Evolutionary conservation across 495 filamentous ascomycete genomes (phyloP).

Genomic region (Astrocystis sublimbata): DNA sequence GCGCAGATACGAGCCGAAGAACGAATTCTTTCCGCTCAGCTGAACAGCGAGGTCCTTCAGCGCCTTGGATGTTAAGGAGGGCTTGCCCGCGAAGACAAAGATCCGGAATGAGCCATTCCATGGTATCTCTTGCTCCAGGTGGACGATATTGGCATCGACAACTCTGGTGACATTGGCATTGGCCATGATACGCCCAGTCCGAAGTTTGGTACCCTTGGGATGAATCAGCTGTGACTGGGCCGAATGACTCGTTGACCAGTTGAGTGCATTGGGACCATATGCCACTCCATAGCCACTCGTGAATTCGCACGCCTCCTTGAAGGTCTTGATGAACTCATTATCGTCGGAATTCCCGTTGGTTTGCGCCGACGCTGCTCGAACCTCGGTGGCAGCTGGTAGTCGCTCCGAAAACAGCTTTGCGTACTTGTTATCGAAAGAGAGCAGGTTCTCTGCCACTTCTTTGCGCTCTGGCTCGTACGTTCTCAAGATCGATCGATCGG

Average conservation of each 20-base stretch:
- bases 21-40: conserved; percentile 64
- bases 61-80: conserved; percentile 54
- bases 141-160: conserved; percentile 80
- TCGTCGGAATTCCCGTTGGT: conserved; percentile 36
- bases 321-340: conserved; percentile 72
- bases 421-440: conserved; percentile 73
- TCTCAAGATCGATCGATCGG: conserved; percentile 56
- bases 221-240: conserved; percentile 70
- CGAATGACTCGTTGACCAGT: conserved; percentile 65
- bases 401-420: conserved; percentile 66
- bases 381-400: conserved; percentile 53
- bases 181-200: conserved; percentile 69
- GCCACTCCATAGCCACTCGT: conserved; percentile 70
- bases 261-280: conserved; percentile 63
- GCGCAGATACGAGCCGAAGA: conserved; percentile 65
- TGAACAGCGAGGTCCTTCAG: conserved; percentile 66
- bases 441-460: conserved; percentile 66
- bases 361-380: conserved; percentile 44
- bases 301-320: conserved; percentile 70
- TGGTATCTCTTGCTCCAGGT: conserved; percentile 85
- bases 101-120: conserved; percentile 85
- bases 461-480: conserved; percentile 75
- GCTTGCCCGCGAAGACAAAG: conserved; percentile 78
- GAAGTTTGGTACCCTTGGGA: conserved; percentile 59
- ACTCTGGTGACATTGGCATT: conserved; percentile 80